Conservation (phyloP, 768 basidiomycete genomes). For the Krasilnikovozyma curviuscula region DNA sequence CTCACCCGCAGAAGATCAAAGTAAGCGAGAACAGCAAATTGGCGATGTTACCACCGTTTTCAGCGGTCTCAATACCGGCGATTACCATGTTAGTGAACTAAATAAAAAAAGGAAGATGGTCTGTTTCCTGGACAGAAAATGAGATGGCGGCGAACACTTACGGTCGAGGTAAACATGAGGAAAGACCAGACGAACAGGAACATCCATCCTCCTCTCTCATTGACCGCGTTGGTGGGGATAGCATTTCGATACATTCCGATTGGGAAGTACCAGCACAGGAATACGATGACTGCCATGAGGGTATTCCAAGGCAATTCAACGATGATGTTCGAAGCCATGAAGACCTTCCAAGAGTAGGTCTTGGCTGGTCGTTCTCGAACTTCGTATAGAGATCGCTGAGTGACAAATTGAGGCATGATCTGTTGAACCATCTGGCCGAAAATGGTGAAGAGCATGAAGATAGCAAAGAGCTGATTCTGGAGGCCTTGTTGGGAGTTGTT, state of each 20-base stretch:
- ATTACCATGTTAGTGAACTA: slow-evolving; percentile 28
- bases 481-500: slow-evolving; percentile 22
- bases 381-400: slow-evolving; percentile 24
- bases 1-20: slow-evolving; percentile 30
- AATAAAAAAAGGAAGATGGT: slow-evolving; percentile 16
- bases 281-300: slow-evolving; percentile 21
- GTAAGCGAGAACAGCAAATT: slow-evolving; percentile 30
- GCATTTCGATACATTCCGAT: slow-evolving; percentile 31
- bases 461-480: slow-evolving; percentile 17
- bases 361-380: slow-evolving; percentile 24
- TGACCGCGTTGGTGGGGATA: slow-evolving; percentile 23
- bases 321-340: slow-evolving; percentile 25
- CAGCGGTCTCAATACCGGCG: slow-evolving; percentile 26
- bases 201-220: slow-evolving; percentile 29
- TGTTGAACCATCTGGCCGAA: slow-evolving; percentile 25
- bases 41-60: slow-evolving; percentile 26
- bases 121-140: neutral
- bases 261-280: slow-evolving; percentile 28
- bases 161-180: slow-evolving; percentile 27
- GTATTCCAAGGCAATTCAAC: slow-evolving; percentile 15
- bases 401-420: slow-evolving; percentile 23
- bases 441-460: slow-evolving; percentile 23
- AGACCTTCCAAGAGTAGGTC: slow-evolving; percentile 12
- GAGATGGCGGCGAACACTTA: neutral
- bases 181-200: slow-evolving; percentile 29